Percentiles rank a stretch among this genome's conserved stretches.
These are phyloP conservation scores for Psophocarpus tetragonolobus DNA, from an alignment of 306 rosid genomes.

Conservation along the genomic window DNA sequence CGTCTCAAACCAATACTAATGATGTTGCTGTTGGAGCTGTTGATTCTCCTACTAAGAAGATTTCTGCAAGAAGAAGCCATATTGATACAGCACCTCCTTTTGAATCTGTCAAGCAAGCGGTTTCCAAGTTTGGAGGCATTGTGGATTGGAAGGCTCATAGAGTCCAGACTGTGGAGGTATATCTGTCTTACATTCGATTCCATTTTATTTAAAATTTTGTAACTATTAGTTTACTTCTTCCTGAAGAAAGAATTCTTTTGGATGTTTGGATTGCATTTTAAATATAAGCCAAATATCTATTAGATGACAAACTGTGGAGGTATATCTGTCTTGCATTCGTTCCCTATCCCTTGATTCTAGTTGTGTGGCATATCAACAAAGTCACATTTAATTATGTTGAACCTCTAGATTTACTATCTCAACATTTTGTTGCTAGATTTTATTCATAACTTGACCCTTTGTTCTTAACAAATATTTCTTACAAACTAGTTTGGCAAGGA, in stretches of 20 bases:
- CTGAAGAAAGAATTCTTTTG: background rate
- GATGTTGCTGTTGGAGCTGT: background rate
- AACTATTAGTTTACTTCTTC: background rate
- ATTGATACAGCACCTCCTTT: slow-evolving; percentile 93
- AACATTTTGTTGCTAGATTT: background rate
- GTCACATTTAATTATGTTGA: background rate
- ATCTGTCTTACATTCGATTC: background rate
- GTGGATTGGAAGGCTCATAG: slow-evolving; percentile 98
- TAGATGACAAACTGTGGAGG: slow-evolving; percentile 67
- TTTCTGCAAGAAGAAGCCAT: slow-evolving; percentile 52
- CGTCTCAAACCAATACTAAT: slow-evolving; percentile 26
- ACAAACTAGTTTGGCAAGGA: background rate
- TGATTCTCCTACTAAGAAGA: slow-evolving; percentile 48
- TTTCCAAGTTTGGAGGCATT: slow-evolving; percentile 95
- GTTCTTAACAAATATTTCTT: background rate
- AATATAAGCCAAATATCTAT: background rate
- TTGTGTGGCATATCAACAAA: background rate
- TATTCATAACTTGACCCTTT: background rate
- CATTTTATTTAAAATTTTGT: background rate
- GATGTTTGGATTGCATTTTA: background rate
- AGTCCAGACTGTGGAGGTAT: slow-evolving; percentile 83
- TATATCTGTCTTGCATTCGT: slow-evolving; percentile 34
- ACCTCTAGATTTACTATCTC: background rate
- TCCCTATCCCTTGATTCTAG: background rate
- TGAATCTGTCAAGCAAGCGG: slow-evolving; percentile 97